These are phyloP conservation scores for Lunasporangiospora selenospora DNA, from an alignment of 192 early-diverging fungal species.

Conservation along the genomic window DNA sequence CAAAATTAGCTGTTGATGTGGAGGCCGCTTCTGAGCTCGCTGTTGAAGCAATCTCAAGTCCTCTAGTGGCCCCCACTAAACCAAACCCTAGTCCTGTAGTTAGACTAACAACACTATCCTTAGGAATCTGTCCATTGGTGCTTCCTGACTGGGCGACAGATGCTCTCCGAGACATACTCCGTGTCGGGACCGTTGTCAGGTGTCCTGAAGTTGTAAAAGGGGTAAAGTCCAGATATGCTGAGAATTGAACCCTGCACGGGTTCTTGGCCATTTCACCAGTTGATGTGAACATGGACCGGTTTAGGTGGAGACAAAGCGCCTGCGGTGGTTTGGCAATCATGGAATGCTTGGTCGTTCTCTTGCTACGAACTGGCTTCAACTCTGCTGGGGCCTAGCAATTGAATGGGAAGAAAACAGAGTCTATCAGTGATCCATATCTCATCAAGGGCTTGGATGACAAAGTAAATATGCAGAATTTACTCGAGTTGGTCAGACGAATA, in stretches of 20 bases:
- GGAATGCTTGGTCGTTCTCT: conserved; percentile 74
- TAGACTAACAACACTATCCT: conserved; percentile 19
- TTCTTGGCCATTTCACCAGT: conserved; percentile 71
- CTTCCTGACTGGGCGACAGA: conserved; percentile 9
- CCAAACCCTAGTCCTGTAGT: no score
- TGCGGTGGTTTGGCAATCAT: conserved; percentile 88
- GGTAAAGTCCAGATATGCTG: conserved; percentile 75
- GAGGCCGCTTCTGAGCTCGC: no score
- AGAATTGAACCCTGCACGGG: conserved; percentile 72
- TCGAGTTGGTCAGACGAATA: no score
- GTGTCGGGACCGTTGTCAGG: conserved; percentile 61
- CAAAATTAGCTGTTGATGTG: conserved; percentile 9
- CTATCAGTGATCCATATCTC: no score
- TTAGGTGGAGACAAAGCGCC: conserved; percentile 85
- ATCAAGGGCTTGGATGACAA: no score
- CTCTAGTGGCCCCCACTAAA: no score
- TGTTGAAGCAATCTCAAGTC: no score
- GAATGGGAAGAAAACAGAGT: background rate
- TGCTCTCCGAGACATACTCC: conserved; percentile 40
- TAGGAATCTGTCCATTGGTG: background rate
- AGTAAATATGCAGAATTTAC: no score
- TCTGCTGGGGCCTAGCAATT: conserved; percentile 33
- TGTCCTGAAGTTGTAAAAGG: conserved; percentile 77
- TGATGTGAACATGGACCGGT: conserved; percentile 81
- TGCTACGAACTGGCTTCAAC: conserved; percentile 21